Evolutionary conservation across 129 eudicot genomes (phyloP), one percentile per base, ranked within the genome.

Genomic region (Lactuca saligna): DNA sequence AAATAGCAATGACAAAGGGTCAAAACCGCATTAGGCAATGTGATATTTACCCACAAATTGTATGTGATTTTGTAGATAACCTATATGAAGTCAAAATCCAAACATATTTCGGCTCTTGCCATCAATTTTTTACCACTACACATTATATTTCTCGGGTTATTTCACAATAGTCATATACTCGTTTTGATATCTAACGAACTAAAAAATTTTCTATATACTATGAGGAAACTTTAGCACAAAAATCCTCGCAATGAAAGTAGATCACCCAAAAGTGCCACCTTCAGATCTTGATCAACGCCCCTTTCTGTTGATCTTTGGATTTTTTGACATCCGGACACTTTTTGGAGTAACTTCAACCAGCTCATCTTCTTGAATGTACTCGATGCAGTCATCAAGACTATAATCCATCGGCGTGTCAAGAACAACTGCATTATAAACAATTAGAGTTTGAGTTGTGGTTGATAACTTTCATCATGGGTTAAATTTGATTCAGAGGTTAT

Each of bases 361-460:
- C 72, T 88, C 96, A 60, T 88, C 91, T 72, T 88, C 96, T 78
- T 88, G 96, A 77, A 88, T 88, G 82, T 85, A 88, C 76, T 88
- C 91, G 37, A 88, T 88, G 74, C 96, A 88, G 79, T 88, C 96
- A 64, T 88, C 96, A 37, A 88, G 75, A 83, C 96, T 88, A 73
- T 83, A 88, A 20, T 88, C 88, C 82, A 85, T 6, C 6, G 91
- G 91, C 0, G 88, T 80, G 62, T 85, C 96, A 44, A 84, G 86
- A 68, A 84, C 90, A 65, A 84, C 90, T 81, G 83, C 68, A 78
- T 14, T 46, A 56, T 16, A 53, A 11, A 46, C 51, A 46, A 46
- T 46, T 46, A 46, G 15, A 12, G 3, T 46, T 11, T 25, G 29
- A 25, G 29, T 25, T 25, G 29, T 25, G 29, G 29, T 1, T 25